A percentile compares a stretch with the other conserved stretches of the same genome.
phyloP scores from a whole-genome alignment of 768 basidiomycete species.

The Mycena filopes region DNA sequence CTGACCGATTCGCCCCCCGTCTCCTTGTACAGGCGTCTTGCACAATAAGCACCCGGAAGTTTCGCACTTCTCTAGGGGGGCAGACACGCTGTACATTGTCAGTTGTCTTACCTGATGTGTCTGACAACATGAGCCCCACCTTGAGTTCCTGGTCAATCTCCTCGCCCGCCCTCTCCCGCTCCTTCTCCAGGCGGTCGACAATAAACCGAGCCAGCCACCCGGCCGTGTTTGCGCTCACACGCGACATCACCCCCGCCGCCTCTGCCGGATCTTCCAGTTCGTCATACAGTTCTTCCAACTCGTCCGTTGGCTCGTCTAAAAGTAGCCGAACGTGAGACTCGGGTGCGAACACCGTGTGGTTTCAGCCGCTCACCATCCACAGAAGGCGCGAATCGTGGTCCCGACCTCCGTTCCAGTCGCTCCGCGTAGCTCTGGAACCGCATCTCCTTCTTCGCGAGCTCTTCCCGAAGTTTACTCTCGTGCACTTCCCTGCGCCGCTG shows the following conservation, averaged over 20 bases:
- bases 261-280: slow-evolving; percentile 68
- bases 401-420: slow-evolving; percentile 69
- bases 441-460: slow-evolving; percentile 65
- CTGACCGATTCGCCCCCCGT: slow-evolving; percentile 65
- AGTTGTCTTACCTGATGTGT: not conserved
- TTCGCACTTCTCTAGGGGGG: slow-evolving; percentile 79
- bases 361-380: slow-evolving; percentile 51
- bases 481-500: slow-evolving; percentile 71
- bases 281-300: slow-evolving; percentile 68
- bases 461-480: slow-evolving; percentile 64
- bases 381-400: slow-evolving; percentile 51
- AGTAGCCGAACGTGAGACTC: slow-evolving; percentile 17
- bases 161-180: slow-evolving; percentile 59
- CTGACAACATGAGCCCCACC: slow-evolving; percentile 51
- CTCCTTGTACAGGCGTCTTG: slow-evolving; percentile 68
- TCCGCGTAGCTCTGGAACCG: slow-evolving; percentile 70
- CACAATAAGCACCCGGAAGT: slow-evolving; percentile 78
- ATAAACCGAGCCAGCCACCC: slow-evolving; percentile 72
- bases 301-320: slow-evolving; percentile 55
- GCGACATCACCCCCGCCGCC: slow-evolving; percentile 53
- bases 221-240: slow-evolving; percentile 58
- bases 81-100: slow-evolving; percentile 58
- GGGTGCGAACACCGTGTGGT: slow-evolving; percentile 2
- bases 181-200: slow-evolving; percentile 56
- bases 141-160: slow-evolving; percentile 81